Evolutionary conservation across 2,329 filamentous ascomycete genomes (phyloP), one percentile per base, ranked within the genome.

Genomic region (Fusarium setosum): DNA sequence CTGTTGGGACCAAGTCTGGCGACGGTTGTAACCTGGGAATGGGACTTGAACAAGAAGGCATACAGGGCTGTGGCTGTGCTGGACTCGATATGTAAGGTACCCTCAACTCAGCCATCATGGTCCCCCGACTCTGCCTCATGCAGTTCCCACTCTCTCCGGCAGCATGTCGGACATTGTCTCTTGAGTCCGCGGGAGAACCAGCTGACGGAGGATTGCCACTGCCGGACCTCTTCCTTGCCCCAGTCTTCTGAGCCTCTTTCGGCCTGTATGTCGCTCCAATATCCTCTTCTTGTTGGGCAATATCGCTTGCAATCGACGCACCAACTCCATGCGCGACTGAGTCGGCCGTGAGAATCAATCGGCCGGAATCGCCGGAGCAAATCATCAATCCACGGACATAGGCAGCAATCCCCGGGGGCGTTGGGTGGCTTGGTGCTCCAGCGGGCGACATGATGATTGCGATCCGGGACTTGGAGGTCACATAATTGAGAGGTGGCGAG

Each of bases 261-360:
- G 9, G 23, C 35, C 32, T 24, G 45, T 9, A 31, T 7, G 13
- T 29, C 26, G 11, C 24, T 37, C 71, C 72, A 74, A 56, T 70
- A 71, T 21, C 49, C 42, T 48, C 56, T 56, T 41, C 65, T 60
- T 12, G 63, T 73, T 3, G 71, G 69, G 17, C 50, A 53, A 41
- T 69, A 68, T 41, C 35, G 51, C 26, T 61, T 63, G 41, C 70
- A 74, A 45, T 71, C 65, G 4, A 67, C 38, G 18, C 72, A 73
- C 38, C 71, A 61, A n/a, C 41, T 62, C 52, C 63, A 67, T 4
- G 60, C 48, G 18, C 60, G 61, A 32, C 59, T 61, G 6, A 45
- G 34, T 17, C 58, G 51, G 18, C 65, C 65, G 15, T 32, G 55
- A 5, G 57, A 26, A 40, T 71, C 61, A 26, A 53, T 60, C 13